Percentiles rank a stretch among this genome's conserved stretches.
Conservation (phyloP, 305 asterid species). For the Nicotiana rustica region DNA sequence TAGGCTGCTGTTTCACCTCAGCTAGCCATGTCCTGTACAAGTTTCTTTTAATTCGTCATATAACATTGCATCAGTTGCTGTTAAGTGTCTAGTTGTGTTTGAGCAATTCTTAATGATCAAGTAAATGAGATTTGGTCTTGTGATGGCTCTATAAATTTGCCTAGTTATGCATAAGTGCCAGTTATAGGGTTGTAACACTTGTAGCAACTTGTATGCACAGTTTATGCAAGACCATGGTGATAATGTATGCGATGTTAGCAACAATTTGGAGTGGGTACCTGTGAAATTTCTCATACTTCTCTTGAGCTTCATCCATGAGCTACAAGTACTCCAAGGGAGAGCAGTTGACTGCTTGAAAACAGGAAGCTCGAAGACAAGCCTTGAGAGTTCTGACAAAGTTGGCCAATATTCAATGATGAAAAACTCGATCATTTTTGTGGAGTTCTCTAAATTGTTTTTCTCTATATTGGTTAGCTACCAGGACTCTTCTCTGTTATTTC, state of each 20-base stretch:
- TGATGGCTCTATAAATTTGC: constrained; percentile 22
- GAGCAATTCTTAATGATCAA: neutral
- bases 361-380: constrained; percentile 49
- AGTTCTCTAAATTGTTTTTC: constrained; percentile 54
- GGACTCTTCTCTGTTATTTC: constrained; percentile 27
- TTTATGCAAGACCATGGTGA: constrained; percentile 65
- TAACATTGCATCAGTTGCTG: constrained; percentile 16
- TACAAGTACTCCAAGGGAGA: constrained; percentile 67
- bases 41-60: neutral
- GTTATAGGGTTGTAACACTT: constrained; percentile 31
- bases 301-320: constrained; percentile 79
- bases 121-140: constrained; percentile 23
- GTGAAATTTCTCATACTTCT: constrained; percentile 80
- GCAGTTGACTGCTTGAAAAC: constrained; percentile 45
- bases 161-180: constrained; percentile 19
- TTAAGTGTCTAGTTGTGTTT: neutral
- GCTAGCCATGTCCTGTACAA: neutral
- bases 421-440: constrained; percentile 55
- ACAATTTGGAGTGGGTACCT: constrained; percentile 56
- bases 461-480: constrained; percentile 63
- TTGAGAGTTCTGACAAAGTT: constrained; percentile 42
- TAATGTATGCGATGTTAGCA: constrained; percentile 57
- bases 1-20: constrained; percentile 26
- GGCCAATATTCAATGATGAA: constrained; percentile 45
- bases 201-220: constrained; percentile 50